A percentile compares a stretch with the other conserved stretches of the same genome.
Evolutionary conservation across 2,329 filamentous ascomycete genomes (phyloP).

Genomic region (Penicillium griseofulvum): DNA sequence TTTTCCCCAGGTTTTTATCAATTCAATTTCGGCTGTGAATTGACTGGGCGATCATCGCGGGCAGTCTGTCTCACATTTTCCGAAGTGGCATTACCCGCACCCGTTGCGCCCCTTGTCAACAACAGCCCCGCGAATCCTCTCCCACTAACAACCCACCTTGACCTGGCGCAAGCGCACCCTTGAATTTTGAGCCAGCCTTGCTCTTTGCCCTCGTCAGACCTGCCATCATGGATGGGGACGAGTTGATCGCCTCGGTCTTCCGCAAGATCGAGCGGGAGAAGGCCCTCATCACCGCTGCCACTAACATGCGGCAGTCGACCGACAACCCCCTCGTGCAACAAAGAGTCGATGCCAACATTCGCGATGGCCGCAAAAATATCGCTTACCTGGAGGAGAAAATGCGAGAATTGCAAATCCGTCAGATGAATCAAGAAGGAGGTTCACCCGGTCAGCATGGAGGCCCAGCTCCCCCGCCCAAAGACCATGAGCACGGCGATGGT

Average conservation of each 20-base stretch:
- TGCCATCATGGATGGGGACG: constrained; percentile 58
- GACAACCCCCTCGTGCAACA: constrained; percentile 90
- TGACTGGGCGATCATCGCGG: constrained; percentile 1
- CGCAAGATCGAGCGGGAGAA: constrained; percentile 98
- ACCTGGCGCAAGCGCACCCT: constrained; percentile 11
- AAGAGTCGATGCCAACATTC: constrained; percentile 87
- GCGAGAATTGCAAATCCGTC: constrained; percentile 80
- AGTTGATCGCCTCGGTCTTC: constrained; percentile 74
- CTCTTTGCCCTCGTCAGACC: constrained; percentile 13
- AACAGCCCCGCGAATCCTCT: constrained; percentile 28
- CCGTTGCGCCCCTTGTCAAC: constrained; percentile 26
- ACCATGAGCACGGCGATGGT: constrained; percentile 57
- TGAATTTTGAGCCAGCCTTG: constrained; percentile 14
- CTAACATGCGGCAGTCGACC: constrained; percentile 91
- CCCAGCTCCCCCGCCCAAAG: constrained; percentile 68
- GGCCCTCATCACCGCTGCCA: constrained; percentile 89
- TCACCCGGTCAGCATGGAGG: constrained; percentile 51
- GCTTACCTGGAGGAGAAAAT: constrained; percentile 94
- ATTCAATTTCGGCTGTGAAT: background rate
- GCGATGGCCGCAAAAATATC: constrained; percentile 88
- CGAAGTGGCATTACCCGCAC: constrained; percentile 25
- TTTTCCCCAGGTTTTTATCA: background rate
- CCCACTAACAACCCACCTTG: constrained; percentile 15
- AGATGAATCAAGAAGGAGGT: constrained; percentile 56
- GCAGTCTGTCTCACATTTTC: constrained; percentile 22